Evolutionary conservation across 352 stramenopile species (phyloP).

Genomic region (Globisporangium spinosum): DNA sequence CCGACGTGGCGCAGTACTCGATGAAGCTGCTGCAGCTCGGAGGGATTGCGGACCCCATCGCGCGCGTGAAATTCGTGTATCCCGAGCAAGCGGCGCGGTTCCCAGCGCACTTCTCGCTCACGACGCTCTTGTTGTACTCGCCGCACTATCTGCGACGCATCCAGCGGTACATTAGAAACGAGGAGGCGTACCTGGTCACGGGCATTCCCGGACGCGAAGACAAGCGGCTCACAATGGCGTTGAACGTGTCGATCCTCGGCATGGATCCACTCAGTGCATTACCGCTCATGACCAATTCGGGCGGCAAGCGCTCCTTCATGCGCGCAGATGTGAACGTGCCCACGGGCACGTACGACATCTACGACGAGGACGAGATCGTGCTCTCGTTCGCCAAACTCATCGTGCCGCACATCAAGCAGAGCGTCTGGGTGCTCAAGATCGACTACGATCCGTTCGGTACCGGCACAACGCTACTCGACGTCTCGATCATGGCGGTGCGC

Average conservation of each 20-base stretch:
- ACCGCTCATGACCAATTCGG: conserved; percentile 71
- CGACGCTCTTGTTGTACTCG: conserved; percentile 82
- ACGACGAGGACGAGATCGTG: conserved; percentile 84
- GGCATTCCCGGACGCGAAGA: conserved; percentile 76
- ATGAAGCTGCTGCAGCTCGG: conserved; percentile 83
- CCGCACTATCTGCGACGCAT: conserved; percentile 73
- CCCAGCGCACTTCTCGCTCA: conserved; percentile 76
- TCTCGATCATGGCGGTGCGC: conserved; percentile 44
- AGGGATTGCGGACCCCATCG: conserved; percentile 46
- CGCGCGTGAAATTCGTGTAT: conserved; percentile 77
- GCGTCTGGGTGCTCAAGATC: conserved; percentile 75
- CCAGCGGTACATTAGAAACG: conserved; percentile 43
- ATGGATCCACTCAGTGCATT: conserved; percentile 40
- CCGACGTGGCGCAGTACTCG: conserved; percentile 78
- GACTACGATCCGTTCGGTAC: conserved; percentile 73
- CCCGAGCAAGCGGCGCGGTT: conserved; percentile 83
- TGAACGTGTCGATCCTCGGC: conserved; percentile 79
- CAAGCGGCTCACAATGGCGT: conserved; percentile 64
- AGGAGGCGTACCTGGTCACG: conserved; percentile 77
- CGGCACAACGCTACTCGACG: conserved; percentile 63
- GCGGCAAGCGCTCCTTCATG: conserved; percentile 77
- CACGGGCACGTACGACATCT: conserved; percentile 85
- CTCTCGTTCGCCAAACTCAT: conserved; percentile 85
- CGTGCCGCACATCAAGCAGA: conserved; percentile 75
- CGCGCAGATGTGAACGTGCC: conserved; percentile 85